phyloP scores from a whole-genome alignment of 257 asterid species.

The Solanum medicagineum region DNA sequence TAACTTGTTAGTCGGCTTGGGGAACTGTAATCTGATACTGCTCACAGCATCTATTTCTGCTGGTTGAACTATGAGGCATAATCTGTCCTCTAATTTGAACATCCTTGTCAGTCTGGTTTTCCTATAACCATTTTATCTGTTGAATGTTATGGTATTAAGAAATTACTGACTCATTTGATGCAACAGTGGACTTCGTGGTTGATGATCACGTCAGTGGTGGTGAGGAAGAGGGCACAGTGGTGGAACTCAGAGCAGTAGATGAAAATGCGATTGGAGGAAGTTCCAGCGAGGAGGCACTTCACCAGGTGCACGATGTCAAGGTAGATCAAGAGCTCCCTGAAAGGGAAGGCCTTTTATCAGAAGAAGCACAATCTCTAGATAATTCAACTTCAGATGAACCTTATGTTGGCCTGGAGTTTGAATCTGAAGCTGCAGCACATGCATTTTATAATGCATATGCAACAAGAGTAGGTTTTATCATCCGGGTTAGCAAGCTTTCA shows the following conservation, averaged over 20 bases:
- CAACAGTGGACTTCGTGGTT: constrained; percentile 71
- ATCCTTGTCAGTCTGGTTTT: background rate
- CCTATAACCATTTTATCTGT: background rate
- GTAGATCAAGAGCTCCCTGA: constrained; percentile 54
- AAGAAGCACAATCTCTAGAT: constrained; percentile 46
- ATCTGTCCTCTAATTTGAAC: background rate
- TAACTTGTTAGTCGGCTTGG: background rate
- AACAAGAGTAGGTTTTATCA: constrained; percentile 70
- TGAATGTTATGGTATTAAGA: background rate
- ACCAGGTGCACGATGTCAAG: constrained; percentile 47
- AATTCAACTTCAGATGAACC: constrained; percentile 61
- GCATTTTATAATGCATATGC: constrained; percentile 87
- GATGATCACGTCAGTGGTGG: constrained; percentile 63
- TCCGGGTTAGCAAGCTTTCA: constrained; percentile 97
- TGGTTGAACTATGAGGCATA: background rate
- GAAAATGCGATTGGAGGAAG: constrained; percentile 41
- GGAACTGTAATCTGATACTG: background rate
- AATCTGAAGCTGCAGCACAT: constrained; percentile 90
- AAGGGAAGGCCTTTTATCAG: constrained; percentile 39
- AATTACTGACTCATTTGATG: background rate
- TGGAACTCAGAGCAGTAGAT: constrained; percentile 39
- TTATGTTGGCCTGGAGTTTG: constrained; percentile 79
- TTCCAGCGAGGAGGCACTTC: constrained; percentile 48
- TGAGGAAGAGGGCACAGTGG: constrained; percentile 58
- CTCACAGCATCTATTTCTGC: background rate